phyloP scores from a whole-genome alignment of 495 filamentous ascomycete species.

The Cercophora samala region DNA sequence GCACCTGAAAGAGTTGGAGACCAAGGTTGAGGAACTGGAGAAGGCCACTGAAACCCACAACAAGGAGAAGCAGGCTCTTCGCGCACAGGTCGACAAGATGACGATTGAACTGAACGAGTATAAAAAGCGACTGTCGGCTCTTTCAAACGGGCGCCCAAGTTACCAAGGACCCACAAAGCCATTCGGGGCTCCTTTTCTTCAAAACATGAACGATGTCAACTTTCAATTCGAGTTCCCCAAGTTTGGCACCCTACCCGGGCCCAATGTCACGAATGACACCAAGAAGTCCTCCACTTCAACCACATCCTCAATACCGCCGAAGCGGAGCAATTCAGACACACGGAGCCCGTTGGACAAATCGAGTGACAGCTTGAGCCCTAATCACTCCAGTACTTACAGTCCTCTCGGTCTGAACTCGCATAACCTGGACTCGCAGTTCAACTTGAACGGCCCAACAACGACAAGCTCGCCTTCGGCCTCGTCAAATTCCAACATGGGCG shows the following conservation, averaged over 20 bases:
- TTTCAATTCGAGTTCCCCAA: conserved; percentile 93
- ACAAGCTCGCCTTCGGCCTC: conserved; percentile 63
- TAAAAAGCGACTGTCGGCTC: conserved; percentile 72
- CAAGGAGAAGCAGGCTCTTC: conserved; percentile 80
- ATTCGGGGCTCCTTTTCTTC: conserved; percentile 50
- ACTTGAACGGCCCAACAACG: conserved; percentile 33
- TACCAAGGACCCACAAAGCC: conserved; percentile 24
- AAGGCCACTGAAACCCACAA: conserved; percentile 78
- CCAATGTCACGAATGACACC: conserved; percentile 49
- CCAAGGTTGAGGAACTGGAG: conserved; percentile 88
- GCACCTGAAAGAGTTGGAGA: conserved; percentile 92
- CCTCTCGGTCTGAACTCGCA: conserved; percentile 28
- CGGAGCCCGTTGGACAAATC: conserved; percentile 33
- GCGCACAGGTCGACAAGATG: conserved; percentile 81
- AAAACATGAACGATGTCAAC: conserved; percentile 65
- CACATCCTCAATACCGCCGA: conserved; percentile 22
- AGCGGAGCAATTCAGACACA: conserved; percentile 28
- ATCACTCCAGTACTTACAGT: conserved; percentile 26
- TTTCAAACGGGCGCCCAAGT: conserved; percentile 36
- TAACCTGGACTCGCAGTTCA: conserved; percentile 52
- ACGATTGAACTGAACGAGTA: conserved; percentile 85
- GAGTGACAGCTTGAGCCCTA: conserved; percentile 29
- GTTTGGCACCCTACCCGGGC: conserved; percentile 72
- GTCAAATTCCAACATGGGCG: conserved; percentile 52
- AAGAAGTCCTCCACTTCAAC: conserved; percentile 29